Evolutionary conservation across 2,329 filamentous ascomycete genomes (phyloP), one percentile per base, ranked within the genome.

Genomic region (Bretziella fagacearum): DNA sequence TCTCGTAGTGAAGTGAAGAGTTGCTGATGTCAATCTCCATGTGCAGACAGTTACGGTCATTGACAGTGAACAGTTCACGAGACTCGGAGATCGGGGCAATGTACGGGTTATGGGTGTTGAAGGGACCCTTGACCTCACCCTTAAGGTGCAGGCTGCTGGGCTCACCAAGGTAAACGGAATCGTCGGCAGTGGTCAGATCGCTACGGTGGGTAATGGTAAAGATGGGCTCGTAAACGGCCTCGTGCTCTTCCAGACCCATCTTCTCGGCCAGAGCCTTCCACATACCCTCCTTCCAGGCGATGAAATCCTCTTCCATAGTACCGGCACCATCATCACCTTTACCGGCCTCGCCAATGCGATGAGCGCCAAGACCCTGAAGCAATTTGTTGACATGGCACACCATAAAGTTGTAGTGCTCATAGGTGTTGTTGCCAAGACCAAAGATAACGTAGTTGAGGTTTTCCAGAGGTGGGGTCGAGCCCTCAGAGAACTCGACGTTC

Each of bases 241-340:
- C 93, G 51, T 91, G 86, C 66, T 98, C 91, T 64, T 96, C 83
- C 48, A 98, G 68, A 46, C 76, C 76, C 81, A 98, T 84, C 59
- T 84, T 78, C 54, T 84, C 74, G 20, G 81, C 71, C 46, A 98
- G 70, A 51, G 82, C 83, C 56, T 74, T 69, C 91, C 93, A 98
- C 91, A 98, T 98, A 52, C 87, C 87, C 58, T 98, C 91, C 68
- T 98, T 98, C 91, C 91, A 98, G 54, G 89, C 84, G 57, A 98
- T 67, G 63, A 96, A 98, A 59, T 98, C 93, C 66, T 98, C 93
- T 66, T 98, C 91, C 93, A 98, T 98, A 49, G 91, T 98, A 52
- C 93, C 91, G 54, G 91, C 87, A 53, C 93, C 91, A 61, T 98
- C 91, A 57, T 98, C 91, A 58, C 91, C 91, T 67, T 96, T 89